Base-by-base conservation (phyloP, 192 early-diverging fungal species). In the Coemansia sp. region DNA sequence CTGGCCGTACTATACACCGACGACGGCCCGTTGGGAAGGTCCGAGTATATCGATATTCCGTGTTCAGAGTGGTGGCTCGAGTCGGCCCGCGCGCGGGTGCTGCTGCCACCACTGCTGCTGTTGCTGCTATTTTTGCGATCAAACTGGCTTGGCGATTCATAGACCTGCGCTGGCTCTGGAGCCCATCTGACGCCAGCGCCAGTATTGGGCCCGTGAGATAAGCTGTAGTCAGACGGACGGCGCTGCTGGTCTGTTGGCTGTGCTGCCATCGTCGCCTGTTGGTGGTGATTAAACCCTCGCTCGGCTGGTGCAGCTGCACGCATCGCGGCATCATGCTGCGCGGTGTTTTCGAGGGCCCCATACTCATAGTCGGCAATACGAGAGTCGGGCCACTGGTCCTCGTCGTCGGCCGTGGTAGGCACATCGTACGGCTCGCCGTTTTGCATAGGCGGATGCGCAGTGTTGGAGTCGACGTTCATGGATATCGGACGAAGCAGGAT, bases 401-500 rank as follows among this genome's bases (percentile, higher is more conserved):
- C 35, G 7, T 47, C 55, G 27, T 45, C 32, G 12, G 30, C 48
- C 44, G 31, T 20, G 15, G 26, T n/a, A 4, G 31, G 39, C 19
- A 40, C 41, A 25, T 39, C 43, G 40, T 27, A 5, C 27, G 42
- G 30, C 42, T 23, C 29, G 28, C 62, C 23, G 14, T 40, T 28
- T 7, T 36, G 26, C 12, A 11, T 40, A 14, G 36, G 36, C 26
- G 27, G 15, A 7, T 27, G 25, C 1, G 26, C 21, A 2, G 12
- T 31, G 40, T 17, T 14, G 23, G 32, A 50, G 35, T 28, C 43
- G 9, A 43, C 55, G 21, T 53, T 17, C 12, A 52, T 61, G 14
- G 72, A 69, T 8, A 75, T 56, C 10, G 72, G 72, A 6, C 66
- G 66, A 28, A 75, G 53, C 2, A 75, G 66, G 29, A 75, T 55